A percentile compares a stretch with the other conserved stretches of the same genome.
phyloP scores from a whole-genome alignment of 352 stramenopile species.

The Pythium aquatile region DNA sequence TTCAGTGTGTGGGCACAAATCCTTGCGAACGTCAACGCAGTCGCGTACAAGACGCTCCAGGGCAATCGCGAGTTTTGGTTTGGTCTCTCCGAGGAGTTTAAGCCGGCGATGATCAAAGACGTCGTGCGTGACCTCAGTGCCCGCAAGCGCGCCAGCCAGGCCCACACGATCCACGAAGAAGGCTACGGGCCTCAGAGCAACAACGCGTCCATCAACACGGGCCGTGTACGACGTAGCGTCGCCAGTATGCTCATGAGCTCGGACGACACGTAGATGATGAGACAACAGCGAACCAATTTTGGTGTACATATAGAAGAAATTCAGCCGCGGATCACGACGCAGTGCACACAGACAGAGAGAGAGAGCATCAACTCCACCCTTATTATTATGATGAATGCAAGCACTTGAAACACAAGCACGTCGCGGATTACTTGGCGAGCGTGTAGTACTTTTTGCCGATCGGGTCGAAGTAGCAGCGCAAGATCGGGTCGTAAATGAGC shows the following conservation, averaged over 20 bases:
- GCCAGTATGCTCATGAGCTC: slow-evolving; percentile 45
- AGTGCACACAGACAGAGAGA: background rate
- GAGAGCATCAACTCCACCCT: background rate
- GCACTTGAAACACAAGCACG: background rate
- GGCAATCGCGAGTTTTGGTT: slow-evolving; percentile 85
- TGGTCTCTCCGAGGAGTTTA: slow-evolving; percentile 76
- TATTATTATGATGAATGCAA: slow-evolving; percentile 7
- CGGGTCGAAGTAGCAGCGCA: slow-evolving; percentile 85
- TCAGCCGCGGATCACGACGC: background rate
- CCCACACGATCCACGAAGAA: slow-evolving; percentile 5
- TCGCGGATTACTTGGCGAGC: slow-evolving; percentile 18
- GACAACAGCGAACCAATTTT: slow-evolving; percentile 8
- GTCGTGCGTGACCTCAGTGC: slow-evolving; percentile 53
- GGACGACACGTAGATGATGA: slow-evolving; percentile 35
- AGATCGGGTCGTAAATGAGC: slow-evolving; percentile 79
- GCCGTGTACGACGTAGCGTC: slow-evolving; percentile 39
- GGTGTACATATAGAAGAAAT: slow-evolving; percentile 25
- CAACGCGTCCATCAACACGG: slow-evolving; percentile 27
- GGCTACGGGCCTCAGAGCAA: slow-evolving; percentile 4
- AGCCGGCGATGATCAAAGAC: slow-evolving; percentile 84
- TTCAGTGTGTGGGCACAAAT: slow-evolving; percentile 89
- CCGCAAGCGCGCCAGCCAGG: slow-evolving; percentile 37
- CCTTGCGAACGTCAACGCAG: slow-evolving; percentile 59
- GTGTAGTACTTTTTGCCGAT: slow-evolving; percentile 85
- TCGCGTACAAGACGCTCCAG: slow-evolving; percentile 65